phyloP scores from a whole-genome alignment of 108 stramenopile genomes.

The Asterionellopsis glacialis region DNA sequence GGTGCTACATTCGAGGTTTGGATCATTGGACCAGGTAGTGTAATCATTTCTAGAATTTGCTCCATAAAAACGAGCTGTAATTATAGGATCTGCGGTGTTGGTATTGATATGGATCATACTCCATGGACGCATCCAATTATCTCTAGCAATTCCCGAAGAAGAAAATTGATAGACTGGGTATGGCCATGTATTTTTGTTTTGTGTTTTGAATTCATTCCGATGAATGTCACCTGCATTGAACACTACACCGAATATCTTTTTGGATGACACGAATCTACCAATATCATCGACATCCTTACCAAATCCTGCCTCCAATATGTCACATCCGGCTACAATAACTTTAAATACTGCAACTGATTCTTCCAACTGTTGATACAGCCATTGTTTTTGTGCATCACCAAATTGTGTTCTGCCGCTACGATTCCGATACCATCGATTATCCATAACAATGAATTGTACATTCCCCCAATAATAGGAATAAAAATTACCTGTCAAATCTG shows the following conservation, averaged over 20 bases:
- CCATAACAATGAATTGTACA: constrained; percentile 23
- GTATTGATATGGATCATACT: constrained; percentile 19
- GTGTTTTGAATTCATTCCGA: constrained; percentile 23
- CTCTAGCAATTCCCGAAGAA: constrained; percentile 19
- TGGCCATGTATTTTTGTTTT: constrained; percentile 6
- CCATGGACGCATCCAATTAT: constrained; percentile 19
- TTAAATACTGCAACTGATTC: constrained; percentile 18
- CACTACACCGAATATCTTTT: constrained; percentile 16
- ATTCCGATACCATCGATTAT: constrained; percentile 24
- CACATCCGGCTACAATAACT: constrained; percentile 19
- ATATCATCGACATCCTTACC: constrained; percentile 8
- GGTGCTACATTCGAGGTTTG: constrained; percentile 11
- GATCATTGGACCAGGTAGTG: constrained; percentile 23
- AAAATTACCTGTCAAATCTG: constrained; percentile 3
- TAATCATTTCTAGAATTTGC: constrained; percentile 2
- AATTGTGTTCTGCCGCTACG: constrained; percentile 1
- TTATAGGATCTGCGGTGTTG: constrained; percentile 5
- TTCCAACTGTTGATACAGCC: constrained; percentile 8
- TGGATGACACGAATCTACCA: constrained; percentile 5
- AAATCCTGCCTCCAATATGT: constrained; percentile 15
- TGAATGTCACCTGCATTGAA: constrained; percentile 30
- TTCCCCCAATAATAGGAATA: constrained; percentile 20
- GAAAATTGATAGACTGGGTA: constrained; percentile 21
- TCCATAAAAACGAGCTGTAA: constrained; percentile 18
- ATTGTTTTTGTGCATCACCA: constrained; percentile 17